Conservation (phyloP, 768 basidiomycete species). For the Leccinum arenicola region DNA sequence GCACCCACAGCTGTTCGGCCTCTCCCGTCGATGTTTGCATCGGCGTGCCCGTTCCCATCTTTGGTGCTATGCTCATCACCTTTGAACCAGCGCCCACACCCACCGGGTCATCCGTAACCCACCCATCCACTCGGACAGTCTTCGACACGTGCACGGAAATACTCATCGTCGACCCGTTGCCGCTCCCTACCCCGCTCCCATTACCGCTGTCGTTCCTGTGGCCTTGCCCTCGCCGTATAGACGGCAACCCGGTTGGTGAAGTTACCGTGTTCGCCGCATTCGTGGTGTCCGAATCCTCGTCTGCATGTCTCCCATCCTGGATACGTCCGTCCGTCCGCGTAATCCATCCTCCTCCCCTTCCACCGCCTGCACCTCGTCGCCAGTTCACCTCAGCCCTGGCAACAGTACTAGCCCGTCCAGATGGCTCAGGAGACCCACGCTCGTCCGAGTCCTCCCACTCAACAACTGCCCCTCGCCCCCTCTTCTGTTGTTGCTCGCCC, state of each 20-base stretch:
- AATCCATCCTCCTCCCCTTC: conserved; percentile 19
- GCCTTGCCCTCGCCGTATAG: not conserved
- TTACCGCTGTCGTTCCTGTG: too few species aligned
- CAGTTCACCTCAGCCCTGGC: not conserved
- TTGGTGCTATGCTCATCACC: not conserved
- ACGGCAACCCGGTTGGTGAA: not conserved
- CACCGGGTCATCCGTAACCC: conserved; percentile 16
- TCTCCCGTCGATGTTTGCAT: too few species aligned
- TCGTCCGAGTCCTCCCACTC: conserved; percentile 19
- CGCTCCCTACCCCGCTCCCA: not conserved
- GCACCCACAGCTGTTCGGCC: too few species aligned
- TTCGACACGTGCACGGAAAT: not conserved
- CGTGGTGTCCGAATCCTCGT: conserved; percentile 13
- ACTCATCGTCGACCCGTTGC: not conserved
- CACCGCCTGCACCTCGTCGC: not conserved
- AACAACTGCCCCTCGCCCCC: not conserved
- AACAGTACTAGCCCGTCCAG: not conserved
- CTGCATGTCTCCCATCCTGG: not conserved
- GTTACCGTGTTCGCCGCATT: too few species aligned
- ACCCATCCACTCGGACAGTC: conserved; percentile 11
- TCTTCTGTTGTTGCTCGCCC: not conserved
- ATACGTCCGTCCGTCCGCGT: conserved; percentile 28
- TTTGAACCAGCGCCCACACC: not conserved
- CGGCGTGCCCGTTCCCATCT: not conserved
- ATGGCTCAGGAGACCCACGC: not conserved